Percentiles rank a stretch among this genome's conserved stretches.
These are phyloP conservation scores for Mrakiaceae sp. DNA, from an alignment of 1,284 basidiomycete species.

Conservation along the genomic window DNA sequence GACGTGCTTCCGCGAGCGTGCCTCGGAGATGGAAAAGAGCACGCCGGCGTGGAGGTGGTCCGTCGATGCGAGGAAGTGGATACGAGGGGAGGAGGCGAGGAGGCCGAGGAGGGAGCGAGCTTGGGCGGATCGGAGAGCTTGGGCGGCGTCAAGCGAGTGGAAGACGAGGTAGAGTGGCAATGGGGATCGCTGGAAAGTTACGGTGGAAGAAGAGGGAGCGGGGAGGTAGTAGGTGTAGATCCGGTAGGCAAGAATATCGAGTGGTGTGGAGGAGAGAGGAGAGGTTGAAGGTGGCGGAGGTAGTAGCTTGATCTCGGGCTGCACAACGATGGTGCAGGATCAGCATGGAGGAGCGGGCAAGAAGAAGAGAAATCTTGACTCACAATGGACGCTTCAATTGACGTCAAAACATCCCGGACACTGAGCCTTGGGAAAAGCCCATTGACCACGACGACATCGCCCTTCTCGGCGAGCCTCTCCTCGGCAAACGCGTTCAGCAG, in stretches of 20 bases:
- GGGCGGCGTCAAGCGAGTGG: slow-evolving; percentile 72
- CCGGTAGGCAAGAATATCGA: slow-evolving; percentile 52
- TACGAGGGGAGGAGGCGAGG: slow-evolving; percentile 55
- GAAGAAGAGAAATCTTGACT: slow-evolving; percentile 11
- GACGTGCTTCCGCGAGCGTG: slow-evolving; percentile 24
- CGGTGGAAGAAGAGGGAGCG: slow-evolving; percentile 19
- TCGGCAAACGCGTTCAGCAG: slow-evolving; percentile 62
- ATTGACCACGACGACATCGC: slow-evolving; percentile 67
- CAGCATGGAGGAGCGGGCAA: slow-evolving; percentile 6
- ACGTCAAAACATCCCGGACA: slow-evolving; percentile 55
- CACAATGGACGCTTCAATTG: slow-evolving; percentile 43
- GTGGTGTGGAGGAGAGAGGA: slow-evolving; percentile 21
- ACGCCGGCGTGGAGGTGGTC: slow-evolving; percentile 73
- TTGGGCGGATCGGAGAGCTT: slow-evolving; percentile 49
- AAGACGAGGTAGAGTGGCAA: slow-evolving; percentile 58
- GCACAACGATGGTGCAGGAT: slow-evolving; percentile 24
- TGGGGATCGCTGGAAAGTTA: slow-evolving; percentile 34
- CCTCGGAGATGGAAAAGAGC: slow-evolving; percentile 44
- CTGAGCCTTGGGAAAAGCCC: slow-evolving; percentile 60
- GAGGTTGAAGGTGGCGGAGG: slow-evolving; percentile 26
- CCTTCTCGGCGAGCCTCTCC: slow-evolving; percentile 43
- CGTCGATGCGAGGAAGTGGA: slow-evolving; percentile 69
- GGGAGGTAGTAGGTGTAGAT: slow-evolving; percentile 51
- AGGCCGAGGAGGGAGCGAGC: slow-evolving; percentile 47
- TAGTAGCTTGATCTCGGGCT: slow-evolving; percentile 34